Evolutionary conservation across 2,329 filamentous ascomycete genomes (phyloP).

Genomic region (Alternaria consortialis): DNA sequence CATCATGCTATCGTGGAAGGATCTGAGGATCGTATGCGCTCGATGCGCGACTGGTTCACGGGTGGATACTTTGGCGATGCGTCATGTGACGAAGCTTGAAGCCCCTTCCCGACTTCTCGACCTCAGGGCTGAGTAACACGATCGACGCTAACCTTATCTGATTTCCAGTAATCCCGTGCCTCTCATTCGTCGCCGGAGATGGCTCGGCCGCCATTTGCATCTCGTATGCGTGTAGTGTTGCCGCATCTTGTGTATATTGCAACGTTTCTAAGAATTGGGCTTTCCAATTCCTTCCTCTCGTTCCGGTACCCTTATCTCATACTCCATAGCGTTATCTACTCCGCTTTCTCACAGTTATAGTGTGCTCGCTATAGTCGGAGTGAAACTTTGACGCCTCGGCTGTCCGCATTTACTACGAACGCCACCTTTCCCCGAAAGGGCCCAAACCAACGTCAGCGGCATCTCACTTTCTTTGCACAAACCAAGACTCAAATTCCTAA

Average conservation of each 20-base stretch:
- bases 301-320: not conserved
- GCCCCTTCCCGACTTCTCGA: slow-evolving; percentile 1
- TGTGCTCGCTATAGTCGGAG: not conserved
- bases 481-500: not conserved
- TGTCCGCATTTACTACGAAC: slow-evolving; percentile 13
- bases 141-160: slow-evolving; percentile 8
- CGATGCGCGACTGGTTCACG: not conserved
- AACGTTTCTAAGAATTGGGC: not conserved
- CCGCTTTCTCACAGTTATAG: not conserved
- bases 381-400: slow-evolving; percentile 18
- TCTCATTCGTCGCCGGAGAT: slow-evolving; percentile 21
- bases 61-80: not conserved
- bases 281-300: not conserved
- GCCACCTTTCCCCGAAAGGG: slow-evolving; percentile 15
- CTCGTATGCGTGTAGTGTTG: slow-evolving; percentile 8
- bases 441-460: slow-evolving; percentile 7
- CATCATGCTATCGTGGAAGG: not conserved
- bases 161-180: slow-evolving; percentile 18
- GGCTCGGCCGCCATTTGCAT: slow-evolving; percentile 15
- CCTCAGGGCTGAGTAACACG: not conserved
- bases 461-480: not conserved
- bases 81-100: not conserved
- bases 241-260: slow-evolving; percentile 1
- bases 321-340: not conserved
- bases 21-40: not conserved